Conservation (phyloP, 192 early-diverging fungal species). For the Fimicolochytrium jonesii region DNA sequence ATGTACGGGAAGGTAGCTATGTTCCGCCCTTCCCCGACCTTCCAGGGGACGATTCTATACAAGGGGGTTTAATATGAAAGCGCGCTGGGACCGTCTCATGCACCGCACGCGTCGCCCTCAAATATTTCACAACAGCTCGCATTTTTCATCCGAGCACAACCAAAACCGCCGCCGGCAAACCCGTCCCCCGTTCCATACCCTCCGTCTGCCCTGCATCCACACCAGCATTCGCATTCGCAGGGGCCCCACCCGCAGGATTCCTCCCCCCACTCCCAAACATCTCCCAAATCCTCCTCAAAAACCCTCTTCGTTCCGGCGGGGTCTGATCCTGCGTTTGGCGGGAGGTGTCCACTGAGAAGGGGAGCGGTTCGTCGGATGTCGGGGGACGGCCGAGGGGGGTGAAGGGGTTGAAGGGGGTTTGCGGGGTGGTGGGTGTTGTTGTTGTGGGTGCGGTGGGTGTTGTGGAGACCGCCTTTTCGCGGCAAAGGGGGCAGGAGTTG, state of each 20-base stretch:
- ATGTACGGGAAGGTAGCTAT: too few relatives aligned
- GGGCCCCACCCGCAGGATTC: background rate
- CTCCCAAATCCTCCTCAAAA: slow-evolving; percentile 3
- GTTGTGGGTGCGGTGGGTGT: background rate
- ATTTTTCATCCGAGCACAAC: slow-evolving; percentile 17
- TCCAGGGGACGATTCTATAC: too few relatives aligned
- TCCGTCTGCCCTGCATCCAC: background rate
- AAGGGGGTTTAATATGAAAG: too few relatives aligned
- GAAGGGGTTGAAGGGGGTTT: too few relatives aligned
- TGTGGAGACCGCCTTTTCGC: slow-evolving; percentile 27
- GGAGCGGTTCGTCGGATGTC: background rate
- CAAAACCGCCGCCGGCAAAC: slow-evolving; percentile 17
- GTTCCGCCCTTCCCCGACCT: too few relatives aligned
- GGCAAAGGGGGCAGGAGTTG: slow-evolving; percentile 45
- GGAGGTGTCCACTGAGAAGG: background rate
- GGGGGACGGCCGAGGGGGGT: too few relatives aligned
- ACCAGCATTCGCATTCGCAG: background rate
- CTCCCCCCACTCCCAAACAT: too few relatives aligned
- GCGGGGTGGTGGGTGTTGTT: background rate
- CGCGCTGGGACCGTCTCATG: too few relatives aligned
- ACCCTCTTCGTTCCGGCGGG: slow-evolving; percentile 7
- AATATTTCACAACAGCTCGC: too few relatives aligned
- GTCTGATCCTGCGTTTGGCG: too few relatives aligned
- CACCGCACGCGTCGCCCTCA: too few relatives aligned
- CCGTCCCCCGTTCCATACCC: background rate